These are phyloP conservation scores for Sarocladium brachiariae DNA, from an alignment of 2,329 filamentous ascomycete species.

Conservation along the genomic window DNA sequence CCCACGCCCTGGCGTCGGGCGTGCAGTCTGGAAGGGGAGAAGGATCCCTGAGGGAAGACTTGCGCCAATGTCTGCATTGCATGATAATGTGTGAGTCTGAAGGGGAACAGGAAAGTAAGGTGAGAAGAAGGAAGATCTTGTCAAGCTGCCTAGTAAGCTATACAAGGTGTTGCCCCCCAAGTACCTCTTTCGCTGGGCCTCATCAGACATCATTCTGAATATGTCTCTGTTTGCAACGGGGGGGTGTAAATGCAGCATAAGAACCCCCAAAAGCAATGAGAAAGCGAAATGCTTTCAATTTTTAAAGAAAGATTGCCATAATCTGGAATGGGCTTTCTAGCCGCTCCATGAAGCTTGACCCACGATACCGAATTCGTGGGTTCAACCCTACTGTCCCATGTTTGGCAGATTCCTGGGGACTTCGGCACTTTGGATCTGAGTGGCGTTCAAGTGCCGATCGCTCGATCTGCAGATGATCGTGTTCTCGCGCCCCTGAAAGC, in stretches of 20 bases:
- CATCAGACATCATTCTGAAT: too few relatives aligned
- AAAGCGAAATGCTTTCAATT: background rate
- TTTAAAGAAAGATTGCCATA: background rate
- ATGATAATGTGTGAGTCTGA: too few relatives aligned
- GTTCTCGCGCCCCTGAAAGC: background rate
- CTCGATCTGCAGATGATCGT: slow-evolving; percentile 1
- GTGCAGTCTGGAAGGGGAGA: too few relatives aligned
- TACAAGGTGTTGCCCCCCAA: too few relatives aligned
- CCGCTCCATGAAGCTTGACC: background rate
- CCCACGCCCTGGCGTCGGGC: background rate
- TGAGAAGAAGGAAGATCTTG: too few relatives aligned
- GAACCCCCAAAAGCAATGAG: background rate
- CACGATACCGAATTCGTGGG: background rate
- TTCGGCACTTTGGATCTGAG: background rate
- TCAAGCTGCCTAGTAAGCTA: too few relatives aligned
- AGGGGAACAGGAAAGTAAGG: too few relatives aligned
- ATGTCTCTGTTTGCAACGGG: too few relatives aligned
- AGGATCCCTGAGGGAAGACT: too few relatives aligned
- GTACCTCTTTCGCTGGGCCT: too few relatives aligned
- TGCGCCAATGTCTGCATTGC: too few relatives aligned
- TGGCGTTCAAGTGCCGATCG: background rate
- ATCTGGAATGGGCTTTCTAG: background rate
- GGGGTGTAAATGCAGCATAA: background rate
- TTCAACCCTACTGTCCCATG: background rate
- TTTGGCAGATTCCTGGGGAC: too few relatives aligned